Base-by-base conservation (phyloP, 2,329 filamentous ascomycete genomes). In the Uncinocarpus reesii region DNA sequence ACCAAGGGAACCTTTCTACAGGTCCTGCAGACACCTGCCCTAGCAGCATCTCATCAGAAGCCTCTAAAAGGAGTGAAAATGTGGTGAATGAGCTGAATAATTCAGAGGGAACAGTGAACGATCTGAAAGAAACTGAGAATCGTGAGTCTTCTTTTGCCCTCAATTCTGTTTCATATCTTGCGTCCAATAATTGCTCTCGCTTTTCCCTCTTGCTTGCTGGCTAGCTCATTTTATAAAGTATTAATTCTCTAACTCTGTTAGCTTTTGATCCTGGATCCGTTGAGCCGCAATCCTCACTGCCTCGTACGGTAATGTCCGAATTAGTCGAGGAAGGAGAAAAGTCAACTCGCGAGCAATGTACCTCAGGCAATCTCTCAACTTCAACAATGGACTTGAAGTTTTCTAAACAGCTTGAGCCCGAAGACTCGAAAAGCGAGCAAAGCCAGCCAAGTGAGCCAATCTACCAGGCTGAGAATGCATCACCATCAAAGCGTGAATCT, bases 21-120 rank as follows among this genome's bases (percentile, higher is more conserved):
- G 13, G 21, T 24, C n/a, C 10, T 32, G 35, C n/a, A 7, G 36
- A 32, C 8, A 47, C 18, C 10, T 2, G 18, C 4, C 26, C 45
- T 32, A 47, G 35, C 35, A 47, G n/a, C 13, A n/a, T 41, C 10
- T 29, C 34, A n/a, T 47, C 45, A n/a, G 26, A 16, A 13, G 16
- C 20, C 7, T 31, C 18, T 15, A 28, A 34, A 8, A 31, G 18
- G 6, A 16, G 35, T 7, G 4, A 15, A 16, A 2, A 1, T 10
- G 36, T 7, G 18, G 26, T 47, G 26, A 41, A 35, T 15, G 21
- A 18, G 10, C 32, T 3, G 7, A 16, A 7, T 37, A 13, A 16
- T 18, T 4, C 7, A 3, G 43, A 16, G 20, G 21, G 15, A 11
- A 31, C 16, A 20, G n/a, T 38, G 2, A 23, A 47, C 26, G 28